These are phyloP conservation scores for Trichophyton schoenleinii DNA, from an alignment of 2,329 filamentous ascomycete species.

Conservation along the genomic window DNA sequence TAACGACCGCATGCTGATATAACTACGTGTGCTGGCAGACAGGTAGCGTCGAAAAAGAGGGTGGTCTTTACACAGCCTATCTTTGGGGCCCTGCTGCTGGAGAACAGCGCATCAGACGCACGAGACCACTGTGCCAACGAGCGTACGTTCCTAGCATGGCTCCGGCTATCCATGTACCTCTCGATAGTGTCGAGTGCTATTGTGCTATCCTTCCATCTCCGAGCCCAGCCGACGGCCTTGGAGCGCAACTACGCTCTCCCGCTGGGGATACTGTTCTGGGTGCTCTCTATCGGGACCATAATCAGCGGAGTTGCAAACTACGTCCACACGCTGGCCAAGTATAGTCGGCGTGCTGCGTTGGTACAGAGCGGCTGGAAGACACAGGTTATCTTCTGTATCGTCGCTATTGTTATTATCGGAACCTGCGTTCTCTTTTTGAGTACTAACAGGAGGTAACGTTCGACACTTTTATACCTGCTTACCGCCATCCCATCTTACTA, in stretches of 20 bases:
- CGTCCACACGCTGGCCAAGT: conserved; percentile 68
- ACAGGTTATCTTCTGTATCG: conserved; percentile 52
- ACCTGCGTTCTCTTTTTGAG: conserved; percentile 35
- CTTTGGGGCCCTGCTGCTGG: conserved; percentile 50
- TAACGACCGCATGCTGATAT: neutral
- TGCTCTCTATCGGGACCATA: conserved; percentile 64
- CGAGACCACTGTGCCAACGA: conserved; percentile 56
- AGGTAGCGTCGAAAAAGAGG: conserved; percentile 23
- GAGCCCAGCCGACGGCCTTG: conserved; percentile 52
- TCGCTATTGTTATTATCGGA: conserved; percentile 33
- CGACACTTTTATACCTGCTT: neutral
- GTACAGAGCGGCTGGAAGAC: conserved; percentile 94
- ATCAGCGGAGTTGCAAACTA: conserved; percentile 74
- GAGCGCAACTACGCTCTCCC: conserved; percentile 71
- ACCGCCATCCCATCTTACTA: no score
- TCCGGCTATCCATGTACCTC: conserved; percentile 82
- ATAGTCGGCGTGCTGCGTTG: conserved; percentile 62
- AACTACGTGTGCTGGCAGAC: conserved; percentile 14
- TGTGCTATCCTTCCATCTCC: conserved; percentile 84
- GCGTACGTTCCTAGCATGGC: conserved; percentile 74
- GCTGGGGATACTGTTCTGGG: conserved; percentile 79
- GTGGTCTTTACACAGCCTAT: conserved; percentile 44
- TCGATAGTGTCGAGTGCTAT: conserved; percentile 81
- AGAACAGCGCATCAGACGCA: conserved; percentile 54
- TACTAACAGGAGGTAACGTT: conserved; percentile 20